A percentile compares a stretch with the other conserved stretches of the same genome.
Conservation (phyloP, 192 early-diverging fungal species). For the Linnemannia elongata region DNA sequence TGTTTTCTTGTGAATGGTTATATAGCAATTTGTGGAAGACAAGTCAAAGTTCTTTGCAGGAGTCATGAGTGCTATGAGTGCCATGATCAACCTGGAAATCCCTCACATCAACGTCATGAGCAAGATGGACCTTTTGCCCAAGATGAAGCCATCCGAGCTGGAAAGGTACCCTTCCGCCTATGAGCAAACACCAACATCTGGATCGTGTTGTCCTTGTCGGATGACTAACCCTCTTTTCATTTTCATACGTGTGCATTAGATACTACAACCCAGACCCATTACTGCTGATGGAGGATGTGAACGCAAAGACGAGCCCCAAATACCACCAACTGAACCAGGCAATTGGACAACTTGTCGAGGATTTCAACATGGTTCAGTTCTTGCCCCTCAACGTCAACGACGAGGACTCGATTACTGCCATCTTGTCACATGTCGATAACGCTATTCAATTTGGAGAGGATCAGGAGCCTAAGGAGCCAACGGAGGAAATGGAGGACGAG, state of each 20-base stretch:
- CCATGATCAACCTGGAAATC: slow-evolving; percentile 97
- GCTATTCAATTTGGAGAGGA: slow-evolving; percentile 99
- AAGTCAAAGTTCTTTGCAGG: slow-evolving; percentile 97
- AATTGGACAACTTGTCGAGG: slow-evolving; percentile 90
- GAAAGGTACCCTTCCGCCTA: slow-evolving; percentile 56
- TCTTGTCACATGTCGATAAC: slow-evolving; percentile 93
- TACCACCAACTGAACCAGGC: slow-evolving; percentile 92
- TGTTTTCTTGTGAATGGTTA: neutral
- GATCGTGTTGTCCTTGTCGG: too few species aligned
- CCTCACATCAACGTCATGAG: slow-evolving; percentile 98
- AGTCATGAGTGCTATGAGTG: slow-evolving; percentile 94
- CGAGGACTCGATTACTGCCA: slow-evolving; percentile 90
- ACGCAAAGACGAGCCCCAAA: slow-evolving; percentile 75
- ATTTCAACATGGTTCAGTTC: slow-evolving; percentile 98
- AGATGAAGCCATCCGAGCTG: slow-evolving; percentile 73
- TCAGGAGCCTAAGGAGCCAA: slow-evolving; percentile 88
- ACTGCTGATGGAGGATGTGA: slow-evolving; percentile 87
- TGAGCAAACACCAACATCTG: neutral
- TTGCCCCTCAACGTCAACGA: slow-evolving; percentile 94
- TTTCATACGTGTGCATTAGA: slow-evolving; percentile 44
- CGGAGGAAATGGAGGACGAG: slow-evolving; percentile 40
- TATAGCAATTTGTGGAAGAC: slow-evolving; percentile 93
- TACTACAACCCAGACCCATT: slow-evolving; percentile 94
- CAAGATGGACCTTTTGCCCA: slow-evolving; percentile 94
- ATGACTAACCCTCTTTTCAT: slow-evolving; percentile 1